These are phyloP conservation scores for Linum tenue DNA, from an alignment of 345 rosid genomes.

Conservation along the genomic window DNA sequence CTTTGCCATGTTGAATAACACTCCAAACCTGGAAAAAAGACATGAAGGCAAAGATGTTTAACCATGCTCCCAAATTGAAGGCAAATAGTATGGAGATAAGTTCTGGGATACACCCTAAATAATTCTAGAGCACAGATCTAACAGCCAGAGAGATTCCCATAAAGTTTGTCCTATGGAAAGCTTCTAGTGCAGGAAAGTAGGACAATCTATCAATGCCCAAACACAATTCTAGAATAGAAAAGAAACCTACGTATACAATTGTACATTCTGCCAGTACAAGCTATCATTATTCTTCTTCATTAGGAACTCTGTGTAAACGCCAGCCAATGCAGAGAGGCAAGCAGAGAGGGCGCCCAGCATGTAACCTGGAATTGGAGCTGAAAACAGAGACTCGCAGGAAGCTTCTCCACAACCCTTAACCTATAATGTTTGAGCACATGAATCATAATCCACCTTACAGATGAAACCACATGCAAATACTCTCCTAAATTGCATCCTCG, in stretches of 20 bases:
- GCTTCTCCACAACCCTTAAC: conserved; percentile 85
- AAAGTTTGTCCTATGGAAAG: background rate
- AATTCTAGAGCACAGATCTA: background rate
- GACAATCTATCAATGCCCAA: background rate
- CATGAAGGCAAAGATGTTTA: too few relatives aligned
- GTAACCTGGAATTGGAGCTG: conserved; percentile 88
- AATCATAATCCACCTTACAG: background rate
- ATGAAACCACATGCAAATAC: background rate
- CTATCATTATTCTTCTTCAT: conserved; percentile 94
- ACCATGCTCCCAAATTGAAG: background rate
- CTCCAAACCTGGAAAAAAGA: conserved; percentile 50
- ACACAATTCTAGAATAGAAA: conserved; percentile 15
- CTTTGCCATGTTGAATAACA: conserved; percentile 71
- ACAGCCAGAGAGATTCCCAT: background rate
- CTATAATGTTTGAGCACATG: conserved; percentile 24
- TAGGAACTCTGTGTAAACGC: conserved; percentile 90
- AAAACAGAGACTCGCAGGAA: conserved; percentile 73
- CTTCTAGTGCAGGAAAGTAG: background rate
- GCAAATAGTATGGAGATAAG: background rate
- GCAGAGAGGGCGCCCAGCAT: conserved; percentile 80
- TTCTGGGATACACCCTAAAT: background rate
- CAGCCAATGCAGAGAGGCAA: conserved; percentile 84
- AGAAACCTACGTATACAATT: conserved; percentile 84
- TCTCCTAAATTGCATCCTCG: background rate
- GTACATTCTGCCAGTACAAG: conserved; percentile 92